Conservation (phyloP, 306 rosid genomes). For the Mimosa bimucronata region DNA sequence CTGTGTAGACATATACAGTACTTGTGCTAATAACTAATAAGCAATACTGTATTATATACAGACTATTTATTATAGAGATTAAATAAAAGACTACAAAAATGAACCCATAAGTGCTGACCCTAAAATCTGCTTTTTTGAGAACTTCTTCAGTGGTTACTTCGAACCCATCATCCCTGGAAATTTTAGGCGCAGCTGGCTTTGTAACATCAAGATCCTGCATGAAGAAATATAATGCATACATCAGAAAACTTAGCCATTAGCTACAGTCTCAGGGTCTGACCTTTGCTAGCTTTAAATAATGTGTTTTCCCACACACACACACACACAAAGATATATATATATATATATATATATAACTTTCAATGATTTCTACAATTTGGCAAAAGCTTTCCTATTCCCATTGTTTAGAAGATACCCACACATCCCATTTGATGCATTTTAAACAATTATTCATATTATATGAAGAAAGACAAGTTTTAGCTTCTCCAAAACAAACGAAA, state of each 20-base stretch:
- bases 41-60: not conserved
- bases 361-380: not conserved
- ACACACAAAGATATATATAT: no score
- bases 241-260: slow-evolving; percentile 33
- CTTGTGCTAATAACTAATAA: not conserved
- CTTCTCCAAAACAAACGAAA: not conserved
- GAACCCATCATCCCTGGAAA: slow-evolving; percentile 12
- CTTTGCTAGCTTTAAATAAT: not conserved
- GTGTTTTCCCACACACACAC: not conserved
- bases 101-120: slow-evolving; percentile 42
- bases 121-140: slow-evolving; percentile 56
- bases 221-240: slow-evolving; percentile 25
- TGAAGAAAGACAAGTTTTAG: not conserved
- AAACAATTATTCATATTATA: not conserved
- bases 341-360: not conserved
- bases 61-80: not conserved
- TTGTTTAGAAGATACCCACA: not conserved
- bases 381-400: not conserved
- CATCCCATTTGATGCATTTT: not conserved
- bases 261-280: not conserved
- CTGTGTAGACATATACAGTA: slow-evolving; percentile 10
- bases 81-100: slow-evolving; percentile 21
- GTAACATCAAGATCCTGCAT: slow-evolving; percentile 53
- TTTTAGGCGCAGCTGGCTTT: slow-evolving; percentile 42
- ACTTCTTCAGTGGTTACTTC: slow-evolving; percentile 54